Evolutionary conservation across 495 filamentous ascomycete species (phyloP), one percentile per base, ranked within the genome.

Genomic region (Xylaria scruposa): DNA sequence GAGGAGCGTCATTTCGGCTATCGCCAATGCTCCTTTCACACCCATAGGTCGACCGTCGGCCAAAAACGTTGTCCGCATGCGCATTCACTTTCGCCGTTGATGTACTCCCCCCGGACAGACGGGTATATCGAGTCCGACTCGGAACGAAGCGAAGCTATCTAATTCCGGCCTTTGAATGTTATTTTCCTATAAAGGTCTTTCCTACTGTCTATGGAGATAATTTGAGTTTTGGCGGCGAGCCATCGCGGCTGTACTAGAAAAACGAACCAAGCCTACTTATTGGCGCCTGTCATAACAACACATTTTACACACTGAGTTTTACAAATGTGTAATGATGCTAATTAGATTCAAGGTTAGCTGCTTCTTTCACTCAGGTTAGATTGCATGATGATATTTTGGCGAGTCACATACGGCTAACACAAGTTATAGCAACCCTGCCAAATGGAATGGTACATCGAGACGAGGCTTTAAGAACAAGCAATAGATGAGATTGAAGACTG

Each of bases 1-100:
- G 83, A 82, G 24, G 84, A 83, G 77, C 82, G 84, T 42, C 76
- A 82, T 31, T 86, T 85, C 73, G 84, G 84, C 0, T 86, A 84
- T 64, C 76, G 84, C 2, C 81, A 83, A 73, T 86, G 84, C 68
- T 85, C 83, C 10, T 86, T 86, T 61, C 84, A 86, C 49, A 81
- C 77, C 33, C 84, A 86, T 38, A 77, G 83, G 21, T 79, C 82
- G 17, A 75, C 75, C 8, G 81, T 84, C 33, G 84, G 84, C 13
- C 82, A 86, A 67, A 78, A 80, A 17, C 53, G 40, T 9, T 86
- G 84, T 53, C 84, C 84, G 8, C 83, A 85, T 58, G 60, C 73
- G 21, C n/a, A 60, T 6, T 68, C 65, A 0, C 56, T 74, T 64
- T 77, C 75, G 17, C 77, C 75, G 2, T 54, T 63, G 19, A 31